Conservation (phyloP, 441 rosid species). For the Adansonia grandidieri region DNA sequence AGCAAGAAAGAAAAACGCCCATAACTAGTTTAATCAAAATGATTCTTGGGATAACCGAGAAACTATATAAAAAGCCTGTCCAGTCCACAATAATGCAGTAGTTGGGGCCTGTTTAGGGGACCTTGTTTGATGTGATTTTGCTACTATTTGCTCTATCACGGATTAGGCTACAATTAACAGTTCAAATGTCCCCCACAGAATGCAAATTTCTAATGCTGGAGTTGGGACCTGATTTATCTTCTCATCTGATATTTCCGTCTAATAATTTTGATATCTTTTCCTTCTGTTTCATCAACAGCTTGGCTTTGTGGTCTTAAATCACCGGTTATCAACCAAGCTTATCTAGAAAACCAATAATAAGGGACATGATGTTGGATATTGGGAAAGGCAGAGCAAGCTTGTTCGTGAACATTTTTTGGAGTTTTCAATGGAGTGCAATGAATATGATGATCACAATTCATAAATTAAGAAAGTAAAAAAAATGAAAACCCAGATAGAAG, state of each 20-base stretch:
- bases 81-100: conserved; percentile 24
- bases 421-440: background rate
- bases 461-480: background rate
- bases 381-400: background rate
- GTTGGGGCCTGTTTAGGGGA: background rate
- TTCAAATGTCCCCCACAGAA: conserved; percentile 20
- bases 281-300: background rate
- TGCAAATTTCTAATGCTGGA: background rate
- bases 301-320: conserved; percentile 21
- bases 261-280: conserved; percentile 2
- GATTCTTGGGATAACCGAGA: conserved; percentile 15
- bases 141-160: conserved; percentile 20
- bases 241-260: background rate
- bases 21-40: conserved; percentile 5
- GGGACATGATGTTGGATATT: background rate
- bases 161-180: background rate
- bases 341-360: conserved; percentile 11
- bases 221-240: background rate
- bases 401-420: background rate
- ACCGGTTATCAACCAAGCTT: conserved; percentile 23
- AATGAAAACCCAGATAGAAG: conserved; percentile 31
- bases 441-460: background rate
- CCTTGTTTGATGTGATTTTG: conserved; percentile 31
- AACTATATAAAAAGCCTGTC: conserved; percentile 13
- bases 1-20: background rate